Percentiles rank a stretch among this genome's conserved stretches.
phyloP scores from a whole-genome alignment of 2,329 filamentous ascomycete genomes.

The Penicillium sp. region DNA sequence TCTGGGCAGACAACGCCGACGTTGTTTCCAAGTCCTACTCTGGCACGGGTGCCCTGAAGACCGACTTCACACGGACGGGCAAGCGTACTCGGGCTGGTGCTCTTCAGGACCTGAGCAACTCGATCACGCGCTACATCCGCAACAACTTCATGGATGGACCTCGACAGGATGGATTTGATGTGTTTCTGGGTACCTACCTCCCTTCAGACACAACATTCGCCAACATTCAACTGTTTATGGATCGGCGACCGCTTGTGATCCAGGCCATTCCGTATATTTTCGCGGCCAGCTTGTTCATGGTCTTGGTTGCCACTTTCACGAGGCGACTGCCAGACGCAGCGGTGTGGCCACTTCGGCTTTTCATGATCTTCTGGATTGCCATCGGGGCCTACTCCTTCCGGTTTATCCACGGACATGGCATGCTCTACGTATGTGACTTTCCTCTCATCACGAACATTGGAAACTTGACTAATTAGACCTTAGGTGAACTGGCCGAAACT shows the following conservation, averaged over 20 bases:
- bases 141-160: constrained; percentile 97
- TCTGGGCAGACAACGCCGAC: constrained; percentile 98
- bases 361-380: constrained; percentile 75
- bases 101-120: constrained; percentile 84
- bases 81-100: constrained; percentile 82
- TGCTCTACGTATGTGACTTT: constrained; percentile 68
- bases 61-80: constrained; percentile 93
- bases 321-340: constrained; percentile 70
- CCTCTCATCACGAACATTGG: background rate
- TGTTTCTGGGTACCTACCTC: constrained; percentile 86
- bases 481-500: constrained; percentile 91
- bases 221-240: constrained; percentile 74
- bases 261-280: constrained; percentile 93
- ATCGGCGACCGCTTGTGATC: constrained; percentile 81
- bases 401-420: constrained; percentile 82
- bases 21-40: constrained; percentile 91
- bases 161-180: constrained; percentile 90
- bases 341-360: constrained; percentile 78
- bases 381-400: constrained; percentile 70
- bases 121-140: constrained; percentile 80
- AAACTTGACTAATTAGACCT: background rate
- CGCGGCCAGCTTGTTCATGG: constrained; percentile 80
- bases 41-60: constrained; percentile 96
- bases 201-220: constrained; percentile 72
- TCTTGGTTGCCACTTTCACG: constrained; percentile 74